Percentiles rank a stretch among this genome's conserved stretches.
phyloP scores from a whole-genome alignment of 805 yeast species.

The Candida coleopterorum region DNA sequence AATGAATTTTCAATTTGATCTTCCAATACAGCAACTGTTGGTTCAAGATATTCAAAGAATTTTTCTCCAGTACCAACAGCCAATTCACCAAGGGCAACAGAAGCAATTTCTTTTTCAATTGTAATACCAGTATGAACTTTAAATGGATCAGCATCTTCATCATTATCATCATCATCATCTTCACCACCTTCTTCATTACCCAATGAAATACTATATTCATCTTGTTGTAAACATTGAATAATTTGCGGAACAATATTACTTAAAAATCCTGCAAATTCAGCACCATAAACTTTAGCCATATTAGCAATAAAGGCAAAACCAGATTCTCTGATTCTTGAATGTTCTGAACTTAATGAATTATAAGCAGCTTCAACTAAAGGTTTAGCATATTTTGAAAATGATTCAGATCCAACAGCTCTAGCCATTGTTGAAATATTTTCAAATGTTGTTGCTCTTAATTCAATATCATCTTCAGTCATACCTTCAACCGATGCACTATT shows the following conservation, averaged over 20 bases:
- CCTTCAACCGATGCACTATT: conserved; percentile 67
- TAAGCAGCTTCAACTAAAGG: conserved; percentile 88
- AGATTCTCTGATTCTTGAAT: conserved; percentile 86
- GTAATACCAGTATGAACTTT: conserved; percentile 93
- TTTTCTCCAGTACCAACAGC: conserved; percentile 82
- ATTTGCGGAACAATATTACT: conserved; percentile 80
- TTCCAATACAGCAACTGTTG: conserved; percentile 55
- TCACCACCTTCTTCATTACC: conserved; percentile 43
- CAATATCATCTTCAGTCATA: conserved; percentile 82
- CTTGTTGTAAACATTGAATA: conserved; percentile 77
- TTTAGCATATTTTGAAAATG: conserved; percentile 80
- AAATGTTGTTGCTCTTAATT: conserved; percentile 85
- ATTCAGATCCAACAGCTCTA: conserved; percentile 89
- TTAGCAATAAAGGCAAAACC: conserved; percentile 91
- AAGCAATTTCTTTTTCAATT: conserved; percentile 93
- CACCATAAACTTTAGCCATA: conserved; percentile 92
- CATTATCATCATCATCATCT: conserved; percentile 48
- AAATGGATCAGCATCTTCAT: conserved; percentile 62
- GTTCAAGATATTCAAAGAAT: conserved; percentile 73
- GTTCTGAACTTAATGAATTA: conserved; percentile 67
- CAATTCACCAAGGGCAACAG: conserved; percentile 82
- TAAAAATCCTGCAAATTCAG: conserved; percentile 82
- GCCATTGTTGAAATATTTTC: conserved; percentile 95
- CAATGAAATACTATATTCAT: conserved; percentile 69
- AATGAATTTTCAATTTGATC: conserved; percentile 82